phyloP scores from a whole-genome alignment of 2,329 filamentous ascomycete genomes.

The Beauveria sp. region DNA sequence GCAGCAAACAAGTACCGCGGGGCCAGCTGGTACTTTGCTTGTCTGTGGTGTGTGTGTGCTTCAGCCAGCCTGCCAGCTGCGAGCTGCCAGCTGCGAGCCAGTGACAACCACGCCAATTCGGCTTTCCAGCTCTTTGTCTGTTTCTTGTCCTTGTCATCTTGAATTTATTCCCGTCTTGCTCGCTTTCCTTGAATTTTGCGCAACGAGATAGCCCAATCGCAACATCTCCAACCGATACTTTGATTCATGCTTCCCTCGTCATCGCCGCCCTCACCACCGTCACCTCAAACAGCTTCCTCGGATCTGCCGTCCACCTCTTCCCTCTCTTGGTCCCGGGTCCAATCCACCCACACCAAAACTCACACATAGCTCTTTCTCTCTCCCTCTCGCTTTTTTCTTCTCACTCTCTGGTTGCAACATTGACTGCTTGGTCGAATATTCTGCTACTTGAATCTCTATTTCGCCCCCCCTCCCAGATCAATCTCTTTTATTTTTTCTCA shows the following conservation, averaged over 20 bases:
- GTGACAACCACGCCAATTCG: constrained; percentile 9
- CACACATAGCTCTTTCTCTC: constrained; percentile 1
- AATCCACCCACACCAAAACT: constrained; percentile 11
- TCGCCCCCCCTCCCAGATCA: neutral
- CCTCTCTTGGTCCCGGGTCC: constrained; percentile 7
- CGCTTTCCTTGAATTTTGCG: neutral
- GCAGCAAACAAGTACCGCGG: neutral
- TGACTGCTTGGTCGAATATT: neutral
- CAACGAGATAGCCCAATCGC: neutral
- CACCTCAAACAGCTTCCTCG: constrained; percentile 5
- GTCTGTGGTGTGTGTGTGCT: too few species aligned
- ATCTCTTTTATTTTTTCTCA: neutral
- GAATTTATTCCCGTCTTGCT: neutral
- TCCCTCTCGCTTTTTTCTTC: neutral
- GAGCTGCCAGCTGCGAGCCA: neutral
- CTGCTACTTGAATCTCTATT: neutral
- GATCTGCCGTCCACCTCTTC: neutral
- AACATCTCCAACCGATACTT: neutral
- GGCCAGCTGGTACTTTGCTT: neutral
- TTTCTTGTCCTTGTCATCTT: neutral
- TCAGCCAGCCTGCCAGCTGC: neutral
- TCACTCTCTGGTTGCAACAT: neutral
- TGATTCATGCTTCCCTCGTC: neutral
- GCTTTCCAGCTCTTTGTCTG: neutral
- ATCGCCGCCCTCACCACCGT: neutral